Conservation (phyloP, 148 eudicot species). For the Pharnaceum exiguum region DNA sequence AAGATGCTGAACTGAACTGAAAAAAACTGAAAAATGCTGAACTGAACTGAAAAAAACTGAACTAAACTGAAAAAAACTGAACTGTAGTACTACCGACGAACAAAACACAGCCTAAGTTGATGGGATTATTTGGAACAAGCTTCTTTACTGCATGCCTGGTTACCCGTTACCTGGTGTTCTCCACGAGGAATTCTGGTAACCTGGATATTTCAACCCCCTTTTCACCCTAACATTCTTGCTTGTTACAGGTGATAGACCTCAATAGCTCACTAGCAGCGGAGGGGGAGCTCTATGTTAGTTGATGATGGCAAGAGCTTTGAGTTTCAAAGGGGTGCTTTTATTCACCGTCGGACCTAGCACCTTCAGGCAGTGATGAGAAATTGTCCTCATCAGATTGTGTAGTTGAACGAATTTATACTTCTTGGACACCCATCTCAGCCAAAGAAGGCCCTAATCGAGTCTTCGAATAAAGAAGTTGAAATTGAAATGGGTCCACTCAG, state of each 20-base stretch:
- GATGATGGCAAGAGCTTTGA: conserved; percentile 94
- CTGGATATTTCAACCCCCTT: too few species aligned
- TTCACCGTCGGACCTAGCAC: conserved; percentile 62
- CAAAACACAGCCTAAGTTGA: too few species aligned
- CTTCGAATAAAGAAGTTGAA: conserved; percentile 47
- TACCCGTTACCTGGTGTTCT: too few species aligned
- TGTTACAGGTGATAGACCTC: conserved; percentile 78
- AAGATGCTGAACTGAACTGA: too few species aligned
- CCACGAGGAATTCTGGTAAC: too few species aligned
- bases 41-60: too few species aligned
- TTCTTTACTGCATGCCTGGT: too few species aligned
- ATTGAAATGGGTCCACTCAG: conserved; percentile 62
- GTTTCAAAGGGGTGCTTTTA: conserved; percentile 62
- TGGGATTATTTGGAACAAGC: too few species aligned
- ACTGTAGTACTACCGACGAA: too few species aligned
- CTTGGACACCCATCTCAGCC: conserved; percentile 57
- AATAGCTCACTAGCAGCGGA: conserved; percentile 79
- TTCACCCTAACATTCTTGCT: too few species aligned
- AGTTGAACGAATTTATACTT: conserved; percentile 72
- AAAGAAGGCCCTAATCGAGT: conserved; percentile 66
- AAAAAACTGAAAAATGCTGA: too few species aligned
- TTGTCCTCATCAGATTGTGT: conserved; percentile 44
- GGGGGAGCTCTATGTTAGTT: conserved; percentile 81
- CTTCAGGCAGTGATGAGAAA: conserved; percentile 24
- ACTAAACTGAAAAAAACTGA: too few species aligned